Percentiles rank a stretch among this genome's conserved stretches.
phyloP scores from a whole-genome alignment of 129 eudicot genomes.

The Tagetes erecta region DNA sequence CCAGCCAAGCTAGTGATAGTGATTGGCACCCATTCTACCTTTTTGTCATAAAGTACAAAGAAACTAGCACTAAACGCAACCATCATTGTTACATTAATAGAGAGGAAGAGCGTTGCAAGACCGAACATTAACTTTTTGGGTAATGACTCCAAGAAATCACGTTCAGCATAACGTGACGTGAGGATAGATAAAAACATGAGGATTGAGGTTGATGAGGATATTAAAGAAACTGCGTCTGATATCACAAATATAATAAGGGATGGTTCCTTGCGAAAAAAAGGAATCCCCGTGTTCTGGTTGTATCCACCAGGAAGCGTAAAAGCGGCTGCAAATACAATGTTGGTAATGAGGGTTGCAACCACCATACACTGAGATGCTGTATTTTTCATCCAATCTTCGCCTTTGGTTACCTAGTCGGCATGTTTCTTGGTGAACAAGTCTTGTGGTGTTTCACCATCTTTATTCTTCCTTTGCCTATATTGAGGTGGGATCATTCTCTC shows the following conservation, averaged over 20 bases:
- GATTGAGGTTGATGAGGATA: constrained; percentile 18
- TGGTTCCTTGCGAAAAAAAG: constrained; percentile 1
- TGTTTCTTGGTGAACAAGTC: constrained; percentile 15
- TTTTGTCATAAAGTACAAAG: background rate
- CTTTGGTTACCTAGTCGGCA: background rate
- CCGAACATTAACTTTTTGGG: constrained; percentile 16
- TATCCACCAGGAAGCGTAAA: constrained; percentile 33
- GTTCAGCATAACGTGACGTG: constrained; percentile 28
- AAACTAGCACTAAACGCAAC: constrained; percentile 13
- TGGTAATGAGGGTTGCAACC: constrained; percentile 29
- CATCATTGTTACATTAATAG: constrained; percentile 6
- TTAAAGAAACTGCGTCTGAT: constrained; percentile 10
- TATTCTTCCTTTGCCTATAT: background rate
- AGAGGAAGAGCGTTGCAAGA: constrained; percentile 1
- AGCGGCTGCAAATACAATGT: constrained; percentile 29
- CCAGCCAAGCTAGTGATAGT: background rate
- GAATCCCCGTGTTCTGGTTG: background rate
- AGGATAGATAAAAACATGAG: constrained; percentile 16
- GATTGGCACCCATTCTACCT: background rate
- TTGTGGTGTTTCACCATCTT: background rate
- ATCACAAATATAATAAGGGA: constrained; percentile 10
- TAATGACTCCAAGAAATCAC: constrained; percentile 24
- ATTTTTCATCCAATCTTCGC: constrained; percentile 28
- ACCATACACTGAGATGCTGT: constrained; percentile 32
- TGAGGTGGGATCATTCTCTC: constrained; percentile 8